Base-by-base conservation (phyloP, 495 filamentous ascomycete species). In the Astrocystis sublimbata region DNA sequence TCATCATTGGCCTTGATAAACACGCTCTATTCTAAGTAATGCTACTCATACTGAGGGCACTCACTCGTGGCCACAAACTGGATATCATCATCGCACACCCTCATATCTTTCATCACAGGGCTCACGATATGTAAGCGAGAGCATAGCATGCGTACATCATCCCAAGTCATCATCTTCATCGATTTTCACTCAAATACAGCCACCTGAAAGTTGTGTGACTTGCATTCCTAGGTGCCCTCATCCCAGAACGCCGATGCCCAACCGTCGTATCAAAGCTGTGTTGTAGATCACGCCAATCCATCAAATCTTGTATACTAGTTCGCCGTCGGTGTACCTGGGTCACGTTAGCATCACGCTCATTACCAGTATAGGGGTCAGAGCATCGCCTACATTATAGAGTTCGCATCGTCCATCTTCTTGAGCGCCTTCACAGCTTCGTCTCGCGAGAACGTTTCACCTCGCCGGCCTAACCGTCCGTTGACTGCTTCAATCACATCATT, bases 361-460 rank as follows among this genome's bases (percentile, higher is more conserved):
- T 3, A 12, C 31, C 4, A 51, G 9, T 13, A 12, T 33, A 33
- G 36, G 24, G 36, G 35, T 21, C 21, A n/a, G 24, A 17, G 13
- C 19, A 23, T 19, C 21, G 88, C 90, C 86, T 76, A 96, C 96
- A 98, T 98, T 74, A 98, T 87, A 78, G 91, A 85, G 70, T 97
- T 97, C 73, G 81, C 78, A 45, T 88, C 86, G 60, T 89, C 88
- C 91, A 98, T 89, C 69, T 77, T 84, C 73, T 82, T 81, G 67
- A 98, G 73, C 52, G 91, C 93, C 73, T 84, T 78, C 54, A 89
- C 75, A 3, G 90, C 92, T 77, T 98, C 96, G 1, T 77, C 74
- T 28, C 81, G 79, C 36, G 77, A 82, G 78, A 97, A 98, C 40
- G 77, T 71, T 15, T 76, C 76, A 35, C 67, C 68, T 74, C 78